A percentile compares a stretch with the other conserved stretches of the same genome.
Evolutionary conservation across 768 basidiomycete genomes (phyloP).

Genomic region (Trametes cubensis): DNA sequence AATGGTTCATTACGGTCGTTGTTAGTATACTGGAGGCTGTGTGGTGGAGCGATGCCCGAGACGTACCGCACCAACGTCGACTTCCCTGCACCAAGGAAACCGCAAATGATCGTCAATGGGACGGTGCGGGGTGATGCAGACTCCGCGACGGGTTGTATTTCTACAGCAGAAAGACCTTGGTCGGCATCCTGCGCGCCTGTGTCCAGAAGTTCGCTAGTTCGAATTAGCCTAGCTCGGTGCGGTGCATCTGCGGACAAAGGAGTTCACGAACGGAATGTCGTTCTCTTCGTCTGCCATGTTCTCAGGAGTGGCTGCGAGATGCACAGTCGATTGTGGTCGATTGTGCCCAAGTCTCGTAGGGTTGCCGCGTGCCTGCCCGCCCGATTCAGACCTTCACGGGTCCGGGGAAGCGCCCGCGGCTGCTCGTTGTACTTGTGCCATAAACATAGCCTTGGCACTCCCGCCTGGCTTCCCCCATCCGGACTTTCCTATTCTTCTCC

Average conservation of each 20-base stretch:
- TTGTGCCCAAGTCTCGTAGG: not conserved
- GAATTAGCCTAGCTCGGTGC: not conserved
- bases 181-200: conserved; percentile 5
- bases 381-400: conserved; percentile 6
- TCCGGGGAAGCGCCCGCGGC: not conserved
- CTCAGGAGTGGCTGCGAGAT: not conserved
- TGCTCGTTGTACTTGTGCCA: conserved; percentile 7
- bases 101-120: conserved; percentile 92
- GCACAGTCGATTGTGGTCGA: not conserved
- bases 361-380: not conserved
- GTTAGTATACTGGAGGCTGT: not conserved
- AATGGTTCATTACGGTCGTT: not conserved
- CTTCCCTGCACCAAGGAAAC: conserved; percentile 94
- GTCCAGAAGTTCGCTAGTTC: conserved; percentile 21
- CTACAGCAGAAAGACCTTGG: conserved; percentile 7
- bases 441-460: not conserved
- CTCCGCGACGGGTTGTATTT: not conserved
- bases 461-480: conserved; percentile 5
- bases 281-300: conserved; percentile 53
- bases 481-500: not conserved
- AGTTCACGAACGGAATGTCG: conserved; percentile 56
- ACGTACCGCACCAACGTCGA: conserved; percentile 84
- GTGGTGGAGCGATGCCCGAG: not conserved
- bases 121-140: conserved; percentile 43
- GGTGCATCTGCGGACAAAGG: not conserved